phyloP scores from a whole-genome alignment of 2,329 filamentous ascomycete species.

The Exophiala viscosa region DNA sequence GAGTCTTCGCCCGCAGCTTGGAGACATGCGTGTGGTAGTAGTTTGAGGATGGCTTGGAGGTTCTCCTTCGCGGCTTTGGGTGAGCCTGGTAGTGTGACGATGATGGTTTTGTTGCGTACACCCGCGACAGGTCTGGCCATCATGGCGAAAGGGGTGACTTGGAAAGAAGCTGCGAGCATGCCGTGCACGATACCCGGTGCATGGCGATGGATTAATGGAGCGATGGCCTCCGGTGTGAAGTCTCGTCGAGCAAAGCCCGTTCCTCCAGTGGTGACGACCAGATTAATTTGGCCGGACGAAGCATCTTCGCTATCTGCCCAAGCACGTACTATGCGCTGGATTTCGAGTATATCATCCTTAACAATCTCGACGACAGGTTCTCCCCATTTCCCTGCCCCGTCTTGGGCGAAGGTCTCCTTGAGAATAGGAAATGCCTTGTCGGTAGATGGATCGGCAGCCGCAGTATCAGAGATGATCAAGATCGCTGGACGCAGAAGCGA shows the following conservation, averaged over 20 bases:
- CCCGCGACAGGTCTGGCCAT: conserved; percentile 95
- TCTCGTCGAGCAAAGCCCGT: conserved; percentile 88
- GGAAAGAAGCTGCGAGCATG: conserved; percentile 81
- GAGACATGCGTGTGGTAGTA: conserved; percentile 90
- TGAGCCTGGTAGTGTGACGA: conserved; percentile 87
- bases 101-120: conserved; percentile 72
- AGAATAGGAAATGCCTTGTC: conserved; percentile 70
- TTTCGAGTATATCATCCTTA: conserved; percentile 68
- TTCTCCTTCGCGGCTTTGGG: conserved; percentile 96
- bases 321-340: conserved; percentile 66
- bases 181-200: conserved; percentile 89
- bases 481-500: conserved; percentile 66
- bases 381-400: conserved; percentile 69
- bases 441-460: conserved; percentile 70
- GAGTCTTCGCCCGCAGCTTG: conserved; percentile 84
- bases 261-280: conserved; percentile 85
- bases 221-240: conserved; percentile 85
- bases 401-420: conserved; percentile 62
- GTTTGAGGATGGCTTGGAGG: conserved; percentile 78
- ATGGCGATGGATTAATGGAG: conserved; percentile 73
- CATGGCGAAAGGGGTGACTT: conserved; percentile 89
- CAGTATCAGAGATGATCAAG: conserved; percentile 87
- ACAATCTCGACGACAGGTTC: conserved; percentile 70
- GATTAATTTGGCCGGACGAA: conserved; percentile 49
- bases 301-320: conserved; percentile 66